These are phyloP conservation scores for Amylocystis lapponica DNA, from an alignment of 768 basidiomycete species.

Conservation along the genomic window DNA sequence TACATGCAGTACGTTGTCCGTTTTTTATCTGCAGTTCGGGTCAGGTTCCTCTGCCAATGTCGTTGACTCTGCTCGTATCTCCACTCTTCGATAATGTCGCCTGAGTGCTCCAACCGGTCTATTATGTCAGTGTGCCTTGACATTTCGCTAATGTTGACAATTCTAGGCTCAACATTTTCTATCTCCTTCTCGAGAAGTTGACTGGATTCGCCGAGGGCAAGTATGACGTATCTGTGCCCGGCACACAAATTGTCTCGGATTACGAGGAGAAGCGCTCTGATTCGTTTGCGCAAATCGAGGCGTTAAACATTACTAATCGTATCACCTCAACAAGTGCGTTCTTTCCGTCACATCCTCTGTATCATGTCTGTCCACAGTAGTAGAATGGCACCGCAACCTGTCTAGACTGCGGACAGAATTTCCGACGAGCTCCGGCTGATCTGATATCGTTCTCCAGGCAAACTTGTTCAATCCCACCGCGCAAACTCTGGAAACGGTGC, in stretches of 20 bases:
- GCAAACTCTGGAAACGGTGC: constrained; percentile 14
- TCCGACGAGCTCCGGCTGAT: no score
- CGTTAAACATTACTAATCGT: constrained; percentile 75
- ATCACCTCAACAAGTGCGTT: constrained; percentile 79
- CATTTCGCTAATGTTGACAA: no score
- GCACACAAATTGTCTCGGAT: constrained; percentile 64
- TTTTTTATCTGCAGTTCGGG: no score
- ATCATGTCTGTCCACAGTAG: no score
- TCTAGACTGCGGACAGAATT: no score
- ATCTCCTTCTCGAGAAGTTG: constrained; percentile 91
- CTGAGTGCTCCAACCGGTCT: no score
- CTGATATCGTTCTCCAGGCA: no score
- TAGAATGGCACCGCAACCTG: no score
- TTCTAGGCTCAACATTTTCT: constrained; percentile 91
- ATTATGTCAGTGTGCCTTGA: no score
- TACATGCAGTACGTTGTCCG: constrained; percentile 99
- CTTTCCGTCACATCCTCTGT: no score
- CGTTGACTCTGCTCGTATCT: no score
- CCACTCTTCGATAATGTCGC: no score
- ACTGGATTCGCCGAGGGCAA: constrained; percentile 77
- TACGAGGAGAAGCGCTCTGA: constrained; percentile 85
- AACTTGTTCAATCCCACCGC: constrained; percentile 57
- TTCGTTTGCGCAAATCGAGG: constrained; percentile 72
- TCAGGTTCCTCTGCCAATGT: background rate
- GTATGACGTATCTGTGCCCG: constrained; percentile 60